These are phyloP conservation scores for Peronospora tabacina DNA, from an alignment of 352 stramenopile genomes.

Conservation along the genomic window DNA sequence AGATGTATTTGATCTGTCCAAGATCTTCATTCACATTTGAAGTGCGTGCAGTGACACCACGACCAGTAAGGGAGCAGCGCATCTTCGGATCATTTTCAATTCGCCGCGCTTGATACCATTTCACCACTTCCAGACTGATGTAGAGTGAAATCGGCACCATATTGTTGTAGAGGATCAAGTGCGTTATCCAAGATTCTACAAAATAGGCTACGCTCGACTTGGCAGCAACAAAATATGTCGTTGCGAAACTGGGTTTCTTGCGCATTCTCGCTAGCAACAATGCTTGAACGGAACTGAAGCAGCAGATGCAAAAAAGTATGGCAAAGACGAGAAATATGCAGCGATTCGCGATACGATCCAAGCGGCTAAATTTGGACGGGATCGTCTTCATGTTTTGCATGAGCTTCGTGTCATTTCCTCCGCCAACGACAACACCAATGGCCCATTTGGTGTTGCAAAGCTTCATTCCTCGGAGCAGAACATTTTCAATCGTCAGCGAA, in stretches of 20 bases:
- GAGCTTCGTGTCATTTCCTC: slow-evolving; percentile 75
- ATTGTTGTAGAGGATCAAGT: slow-evolving; percentile 86
- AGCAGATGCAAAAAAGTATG: slow-evolving; percentile 63
- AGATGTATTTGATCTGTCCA: slow-evolving; percentile 98
- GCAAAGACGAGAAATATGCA: slow-evolving; percentile 83
- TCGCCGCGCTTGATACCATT: slow-evolving; percentile 90
- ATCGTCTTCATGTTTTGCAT: slow-evolving; percentile 84
- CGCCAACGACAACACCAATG: slow-evolving; percentile 67
- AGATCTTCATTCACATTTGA: slow-evolving; percentile 94
- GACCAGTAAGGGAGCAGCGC: slow-evolving; percentile 37
- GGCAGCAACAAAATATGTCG: slow-evolving; percentile 27
- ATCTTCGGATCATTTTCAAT: slow-evolving; percentile 86
- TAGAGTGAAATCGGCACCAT: slow-evolving; percentile 97
- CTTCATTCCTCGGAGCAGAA: slow-evolving; percentile 75
- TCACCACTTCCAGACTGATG: slow-evolving; percentile 94
- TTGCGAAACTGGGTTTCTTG: slow-evolving; percentile 9
- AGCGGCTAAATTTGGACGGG: slow-evolving; percentile 77
- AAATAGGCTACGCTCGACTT: slow-evolving; percentile 34
- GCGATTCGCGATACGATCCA: slow-evolving; percentile 69
- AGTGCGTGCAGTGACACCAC: slow-evolving; percentile 80
- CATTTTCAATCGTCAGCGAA: slow-evolving; percentile 70
- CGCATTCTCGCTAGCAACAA: slow-evolving; percentile 43
- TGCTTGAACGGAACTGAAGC: slow-evolving; percentile 57
- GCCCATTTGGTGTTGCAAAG: slow-evolving; percentile 81
- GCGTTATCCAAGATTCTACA: slow-evolving; percentile 66